A percentile compares a stretch with the other conserved stretches of the same genome.
Conservation (phyloP, 1,284 basidiomycete species). For the Laetiporus sulphureus region DNA sequence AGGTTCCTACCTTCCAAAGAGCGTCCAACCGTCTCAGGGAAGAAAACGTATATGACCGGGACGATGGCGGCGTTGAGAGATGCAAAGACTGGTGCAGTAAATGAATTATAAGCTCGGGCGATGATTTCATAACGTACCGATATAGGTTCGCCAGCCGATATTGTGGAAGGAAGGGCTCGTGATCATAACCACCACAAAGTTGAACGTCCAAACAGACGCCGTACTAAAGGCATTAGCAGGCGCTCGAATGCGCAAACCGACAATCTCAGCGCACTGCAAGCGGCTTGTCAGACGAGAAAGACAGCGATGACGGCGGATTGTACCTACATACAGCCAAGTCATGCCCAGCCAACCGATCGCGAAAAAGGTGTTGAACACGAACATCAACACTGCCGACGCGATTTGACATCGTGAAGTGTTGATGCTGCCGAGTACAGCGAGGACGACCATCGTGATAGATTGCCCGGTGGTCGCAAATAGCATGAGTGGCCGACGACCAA, state of each 20-base stretch:
- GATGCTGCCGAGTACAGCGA: constrained; percentile 47
- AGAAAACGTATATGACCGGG: constrained; percentile 56
- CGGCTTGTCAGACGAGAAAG: too few relatives aligned
- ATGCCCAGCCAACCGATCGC: constrained; percentile 70
- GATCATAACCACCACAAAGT: constrained; percentile 62
- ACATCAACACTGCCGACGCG: constrained; percentile 54
- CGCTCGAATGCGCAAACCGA: constrained; percentile 55
- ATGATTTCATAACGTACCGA: constrained; percentile 34
- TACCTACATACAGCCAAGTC: constrained; percentile 59
- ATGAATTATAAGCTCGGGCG: neutral
- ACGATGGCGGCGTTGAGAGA: constrained; percentile 54
- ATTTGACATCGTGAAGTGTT: constrained; percentile 40
- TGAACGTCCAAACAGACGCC: constrained; percentile 63
- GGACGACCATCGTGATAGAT: constrained; percentile 52
- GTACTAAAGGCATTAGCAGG: constrained; percentile 65
- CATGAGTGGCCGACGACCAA: constrained; percentile 63
- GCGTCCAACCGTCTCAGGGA: constrained; percentile 62
- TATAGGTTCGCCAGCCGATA: constrained; percentile 59
- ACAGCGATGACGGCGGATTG: too few relatives aligned
- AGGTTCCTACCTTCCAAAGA: constrained; percentile 46
- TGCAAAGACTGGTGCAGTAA: constrained; percentile 55
- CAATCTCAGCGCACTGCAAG: constrained; percentile 64
- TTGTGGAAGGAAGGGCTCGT: constrained; percentile 59
- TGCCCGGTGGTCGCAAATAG: constrained; percentile 65
- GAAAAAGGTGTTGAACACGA: constrained; percentile 68